Evolutionary conservation across 345 rosid genomes (phyloP).

Genomic region (Moringa oleifera): DNA sequence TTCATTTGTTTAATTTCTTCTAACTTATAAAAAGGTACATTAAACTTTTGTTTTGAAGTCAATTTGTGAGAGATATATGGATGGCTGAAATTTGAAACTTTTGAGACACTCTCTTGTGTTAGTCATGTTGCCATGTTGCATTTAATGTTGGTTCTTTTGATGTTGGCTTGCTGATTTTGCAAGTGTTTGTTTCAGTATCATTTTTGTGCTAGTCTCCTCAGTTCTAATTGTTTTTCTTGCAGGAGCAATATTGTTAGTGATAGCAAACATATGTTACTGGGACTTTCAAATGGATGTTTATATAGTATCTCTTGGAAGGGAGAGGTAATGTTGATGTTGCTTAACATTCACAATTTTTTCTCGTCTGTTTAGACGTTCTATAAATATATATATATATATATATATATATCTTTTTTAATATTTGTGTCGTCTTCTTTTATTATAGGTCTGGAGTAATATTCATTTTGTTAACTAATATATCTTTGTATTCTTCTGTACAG

Average conservation of each 20-base stretch:
- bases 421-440: no score
- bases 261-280: conserved; percentile 68
- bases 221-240: conserved; percentile 10
- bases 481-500: conserved; percentile 29
- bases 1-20: neutral
- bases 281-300: conserved; percentile 83
- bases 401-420: no score
- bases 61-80: neutral
- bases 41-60: neutral
- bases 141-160: neutral
- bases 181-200: conserved; percentile 9
- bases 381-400: no score
- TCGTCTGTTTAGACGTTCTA: neutral
- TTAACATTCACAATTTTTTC: conserved; percentile 8
- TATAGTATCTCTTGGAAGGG: conserved; percentile 94
- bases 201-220: conserved; percentile 8
- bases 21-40: no score
- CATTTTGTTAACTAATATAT: neutral
- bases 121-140: neutral
- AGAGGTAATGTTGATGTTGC: conserved; percentile 53
- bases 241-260: conserved; percentile 93
- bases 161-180: neutral
- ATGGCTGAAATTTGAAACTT: no score
- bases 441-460: conserved; percentile 4
- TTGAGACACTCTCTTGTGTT: neutral